Percentiles rank a stretch among this genome's conserved stretches.
Conservation (phyloP, 2,329 filamentous ascomycete genomes). For the Colletotrichum navitas region DNA sequence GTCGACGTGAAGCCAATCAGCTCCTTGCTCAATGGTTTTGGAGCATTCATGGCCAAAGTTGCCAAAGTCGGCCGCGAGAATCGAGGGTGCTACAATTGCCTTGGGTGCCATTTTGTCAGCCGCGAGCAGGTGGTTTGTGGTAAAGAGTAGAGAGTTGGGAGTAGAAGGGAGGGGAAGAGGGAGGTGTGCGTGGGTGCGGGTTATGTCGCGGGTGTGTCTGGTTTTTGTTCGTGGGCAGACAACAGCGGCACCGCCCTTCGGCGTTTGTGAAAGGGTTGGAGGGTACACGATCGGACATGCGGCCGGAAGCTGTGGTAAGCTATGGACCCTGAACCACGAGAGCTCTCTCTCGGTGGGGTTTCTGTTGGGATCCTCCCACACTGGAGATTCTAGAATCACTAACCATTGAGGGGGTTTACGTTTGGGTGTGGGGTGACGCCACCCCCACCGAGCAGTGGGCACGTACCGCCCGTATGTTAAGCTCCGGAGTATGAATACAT, state of each 20-base stretch:
- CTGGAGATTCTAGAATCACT: conserved; percentile 41
- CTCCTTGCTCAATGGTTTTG: conserved; percentile 85
- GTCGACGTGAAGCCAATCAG: conserved; percentile 95
- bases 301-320: conserved; percentile 42
- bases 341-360: conserved; percentile 34
- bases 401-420: conserved; percentile 38
- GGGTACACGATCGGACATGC: conserved; percentile 38
- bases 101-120: conserved; percentile 79
- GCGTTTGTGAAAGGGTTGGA: conserved; percentile 27
- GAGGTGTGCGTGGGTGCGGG: conserved; percentile 32
- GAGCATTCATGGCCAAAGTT: conserved; percentile 88
- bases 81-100: conserved; percentile 97
- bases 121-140: conserved; percentile 5
- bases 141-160: conserved; percentile 2
- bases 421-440: conserved; percentile 21
- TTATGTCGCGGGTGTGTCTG: conserved; percentile 30
- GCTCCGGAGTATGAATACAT: conserved; percentile 39
- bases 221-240: conserved; percentile 25
- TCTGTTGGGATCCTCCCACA: conserved; percentile 35
- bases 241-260: conserved; percentile 12
- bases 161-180: no score
- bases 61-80: conserved; percentile 96
- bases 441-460: conserved; percentile 21
- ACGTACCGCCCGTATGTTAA: conserved; percentile 37
- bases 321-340: conserved; percentile 42